Base-by-base conservation (phyloP, 148 eudicot genomes). In the Selenicereus undatus region DNA sequence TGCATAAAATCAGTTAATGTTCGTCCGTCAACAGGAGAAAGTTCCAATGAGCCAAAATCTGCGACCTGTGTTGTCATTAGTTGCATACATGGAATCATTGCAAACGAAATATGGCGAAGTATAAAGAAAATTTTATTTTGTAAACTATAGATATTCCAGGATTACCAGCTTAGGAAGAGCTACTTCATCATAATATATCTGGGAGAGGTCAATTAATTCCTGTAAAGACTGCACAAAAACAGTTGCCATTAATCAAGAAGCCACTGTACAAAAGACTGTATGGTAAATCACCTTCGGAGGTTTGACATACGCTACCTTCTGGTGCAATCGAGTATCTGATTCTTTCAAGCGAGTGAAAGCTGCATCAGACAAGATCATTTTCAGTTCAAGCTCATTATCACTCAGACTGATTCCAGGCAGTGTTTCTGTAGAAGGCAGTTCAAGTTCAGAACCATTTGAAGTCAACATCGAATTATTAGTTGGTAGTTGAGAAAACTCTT, bases 1-100 rank as follows among this genome's bases (percentile, higher is more conserved):
- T 97, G 99, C 99, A 97, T 97, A 86, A 97, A 97, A 84, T 97
- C 99, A 80, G 99, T 94, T 74, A 97, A 80, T 36, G 99, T 97
- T 43, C 98, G 93, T 64, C 99, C 99, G 88, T 97, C 99, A 70
- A 97, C 99, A 39, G 99, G 99, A 56, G 99, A 97, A 79, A 97
- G 97, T 83, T 97, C 99, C 84, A 97, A 88, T 76, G 99, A 97
- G 82, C 99, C 99, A 91, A 97, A 97, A 90, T 97, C 99, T 81
- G 98, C 93, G 84, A 97, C 99, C 99, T 97, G 91, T 77, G 39
- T 51, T 30, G 89, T 16, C 73, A 78, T 43, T 8, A 68, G 52
- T 80, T 26, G 80, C 18, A 50, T 14, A 73, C 43, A 83, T 70
- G 81, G 21, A 80, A 78, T 74, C 35, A n/a, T 18, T n/a, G 17